Base-by-base conservation (phyloP, 345 rosid genomes). In the Populus nigra region DNA sequence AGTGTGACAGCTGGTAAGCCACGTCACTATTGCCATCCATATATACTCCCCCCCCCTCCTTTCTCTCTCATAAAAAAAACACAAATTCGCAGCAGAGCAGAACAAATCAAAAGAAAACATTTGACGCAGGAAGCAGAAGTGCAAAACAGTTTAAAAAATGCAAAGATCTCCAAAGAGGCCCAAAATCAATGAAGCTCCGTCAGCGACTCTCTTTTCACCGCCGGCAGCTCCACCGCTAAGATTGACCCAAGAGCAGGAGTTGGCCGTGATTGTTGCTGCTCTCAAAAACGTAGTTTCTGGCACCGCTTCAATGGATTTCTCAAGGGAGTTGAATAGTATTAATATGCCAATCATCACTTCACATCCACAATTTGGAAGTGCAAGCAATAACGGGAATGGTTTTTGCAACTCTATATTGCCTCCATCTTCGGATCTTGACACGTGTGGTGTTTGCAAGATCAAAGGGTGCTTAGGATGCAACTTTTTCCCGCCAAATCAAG, bases 381-480 rank as follows among this genome's bases (percentile, higher is more conserved):
- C 20, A 3, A 65, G 75, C 3, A 15, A 11, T 31, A 18, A 3
- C 5, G 41, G 20, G 16, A 12, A 29, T 9, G 22, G 16, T 16
- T 36, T 49, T 4, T 35, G 17, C 62, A 68, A n/a, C 47, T 59
- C 29, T 22, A n/a, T 49, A 11, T 25, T 78, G 7, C 72, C 81
- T 23, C 87, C 82, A 27, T 76, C 84, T 31, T 73, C 85, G 0
- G 91, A 81, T 67, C 74, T 80, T 11, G 90, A 87, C 85, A 88
- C 88, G 80, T 96, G 99, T 43, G 86, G 73, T 39, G 81, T 87
- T 5, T 93, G 98, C 80, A 83, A 69, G 33, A 89, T 90, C 76
- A 77, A 81, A 16, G 98, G 94, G 1, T 93, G 99, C 77, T 82
- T 90, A 5, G 94, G 95, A 17, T 96, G 99, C 83, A 63, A 89